Evolutionary conservation across 768 basidiomycete species (phyloP).

Genomic region (Phaeotremella skinneri): DNA sequence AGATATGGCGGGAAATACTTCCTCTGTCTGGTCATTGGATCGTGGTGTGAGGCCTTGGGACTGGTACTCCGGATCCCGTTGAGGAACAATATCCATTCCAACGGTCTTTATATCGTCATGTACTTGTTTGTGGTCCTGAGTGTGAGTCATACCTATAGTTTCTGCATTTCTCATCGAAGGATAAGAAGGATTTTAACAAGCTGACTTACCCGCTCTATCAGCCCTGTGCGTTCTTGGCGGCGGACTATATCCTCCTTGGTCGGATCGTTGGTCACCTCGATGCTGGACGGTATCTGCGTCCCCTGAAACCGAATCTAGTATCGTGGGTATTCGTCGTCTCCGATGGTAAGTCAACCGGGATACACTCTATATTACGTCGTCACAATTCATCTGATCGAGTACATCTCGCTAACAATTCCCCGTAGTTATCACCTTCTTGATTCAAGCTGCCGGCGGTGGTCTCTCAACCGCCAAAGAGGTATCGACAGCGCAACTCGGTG

Average conservation of each 20-base stretch:
- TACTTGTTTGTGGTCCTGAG: slow-evolving; percentile 49
- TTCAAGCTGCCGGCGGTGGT: slow-evolving; percentile 51
- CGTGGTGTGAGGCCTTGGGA: slow-evolving; percentile 48
- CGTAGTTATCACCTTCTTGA: slow-evolving; percentile 47
- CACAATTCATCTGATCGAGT: not conserved
- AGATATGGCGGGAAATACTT: slow-evolving; percentile 41
- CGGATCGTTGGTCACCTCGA: slow-evolving; percentile 41
- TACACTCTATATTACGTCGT: not conserved
- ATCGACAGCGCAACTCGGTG: slow-evolving; percentile 36
- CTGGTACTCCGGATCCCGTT: slow-evolving; percentile 42
- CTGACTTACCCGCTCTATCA: slow-evolving; percentile 2
- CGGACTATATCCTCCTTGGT: slow-evolving; percentile 50
- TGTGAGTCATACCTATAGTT: slow-evolving; percentile 19
- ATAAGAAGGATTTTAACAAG: not conserved
- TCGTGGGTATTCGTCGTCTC: slow-evolving; percentile 48
- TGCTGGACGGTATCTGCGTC: slow-evolving; percentile 36
- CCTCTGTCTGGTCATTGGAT: slow-evolving; percentile 47
- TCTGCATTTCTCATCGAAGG: not conserved
- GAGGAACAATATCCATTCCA: slow-evolving; percentile 41
- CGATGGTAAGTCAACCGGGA: slow-evolving; percentile 34
- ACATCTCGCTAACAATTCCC: not conserved
- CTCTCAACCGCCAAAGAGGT: slow-evolving; percentile 38
- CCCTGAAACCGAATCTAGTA: slow-evolving; percentile 39
- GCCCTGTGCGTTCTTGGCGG: slow-evolving; percentile 51
- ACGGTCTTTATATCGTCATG: slow-evolving; percentile 46